These are phyloP conservation scores for Blepharisma stoltei DNA, from an alignment of 73 alveolate species.

Conservation along the genomic window DNA sequence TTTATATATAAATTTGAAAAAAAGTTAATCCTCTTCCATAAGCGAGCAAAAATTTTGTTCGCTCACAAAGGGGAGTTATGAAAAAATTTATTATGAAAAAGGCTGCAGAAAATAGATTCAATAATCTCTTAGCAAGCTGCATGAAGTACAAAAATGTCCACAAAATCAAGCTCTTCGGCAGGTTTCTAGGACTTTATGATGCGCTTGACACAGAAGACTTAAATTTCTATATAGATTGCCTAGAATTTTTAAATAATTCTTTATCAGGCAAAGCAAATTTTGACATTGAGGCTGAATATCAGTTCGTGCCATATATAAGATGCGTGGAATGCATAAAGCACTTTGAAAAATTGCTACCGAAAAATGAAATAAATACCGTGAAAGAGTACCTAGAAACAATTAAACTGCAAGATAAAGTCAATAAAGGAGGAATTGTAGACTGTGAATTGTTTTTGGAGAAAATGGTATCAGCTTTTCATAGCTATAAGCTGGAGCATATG, in stretches of 20 bases:
- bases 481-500: not conserved
- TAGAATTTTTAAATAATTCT: constrained; percentile 9
- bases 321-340: constrained; percentile 5
- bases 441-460: not conserved
- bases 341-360: constrained; percentile 16
- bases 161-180: constrained; percentile 21
- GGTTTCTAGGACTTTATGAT: constrained; percentile 29
- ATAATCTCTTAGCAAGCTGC: constrained; percentile 23
- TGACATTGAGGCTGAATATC: not conserved
- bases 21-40: too few species aligned
- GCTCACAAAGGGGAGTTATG: too few species aligned
- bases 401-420: constrained; percentile 22
- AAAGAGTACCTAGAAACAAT: constrained; percentile 7
- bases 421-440: constrained; percentile 25
- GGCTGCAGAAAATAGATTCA: constrained; percentile 17
- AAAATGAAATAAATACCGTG: not conserved
- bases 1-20: too few species aligned
- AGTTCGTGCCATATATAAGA: constrained; percentile 16
- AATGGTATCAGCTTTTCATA: not conserved
- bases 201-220: constrained; percentile 18
- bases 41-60: too few species aligned
- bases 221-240: constrained; percentile 18
- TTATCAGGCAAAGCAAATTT: not conserved
- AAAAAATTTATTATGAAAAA: constrained; percentile 29
- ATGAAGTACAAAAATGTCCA: not conserved